phyloP scores from a whole-genome alignment of 2,329 filamentous ascomycete species.

The Sclerotinia minor region DNA sequence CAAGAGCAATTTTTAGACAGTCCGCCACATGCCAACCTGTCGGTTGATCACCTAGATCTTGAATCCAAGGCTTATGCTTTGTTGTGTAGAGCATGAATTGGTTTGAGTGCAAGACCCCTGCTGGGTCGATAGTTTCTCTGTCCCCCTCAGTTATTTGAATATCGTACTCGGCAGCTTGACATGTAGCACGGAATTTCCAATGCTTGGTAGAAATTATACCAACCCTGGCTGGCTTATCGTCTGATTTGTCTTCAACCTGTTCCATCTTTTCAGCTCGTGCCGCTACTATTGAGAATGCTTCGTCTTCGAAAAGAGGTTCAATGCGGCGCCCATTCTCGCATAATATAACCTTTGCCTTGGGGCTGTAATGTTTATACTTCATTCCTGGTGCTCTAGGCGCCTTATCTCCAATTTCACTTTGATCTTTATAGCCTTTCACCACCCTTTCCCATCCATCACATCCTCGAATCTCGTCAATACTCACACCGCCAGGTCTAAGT shows the following conservation, averaged over 20 bases:
- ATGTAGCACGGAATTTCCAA: neutral
- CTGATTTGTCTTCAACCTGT: constrained; percentile 26
- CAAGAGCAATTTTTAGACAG: constrained; percentile 69
- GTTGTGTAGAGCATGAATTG: constrained; percentile 9
- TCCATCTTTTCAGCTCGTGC: constrained; percentile 22
- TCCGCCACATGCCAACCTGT: constrained; percentile 29
- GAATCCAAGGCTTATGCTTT: constrained; percentile 4
- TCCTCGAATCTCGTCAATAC: constrained; percentile 72
- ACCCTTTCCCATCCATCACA: constrained; percentile 82
- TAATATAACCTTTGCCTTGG: constrained; percentile 79
- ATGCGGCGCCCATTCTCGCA: constrained; percentile 60
- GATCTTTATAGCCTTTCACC: constrained; percentile 75
- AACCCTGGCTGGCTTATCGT: constrained; percentile 32
- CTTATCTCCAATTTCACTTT: constrained; percentile 62
- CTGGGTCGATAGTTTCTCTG: no score
- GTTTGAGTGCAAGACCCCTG: neutral
- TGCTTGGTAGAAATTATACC: constrained; percentile 42
- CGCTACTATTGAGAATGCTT: constrained; percentile 22
- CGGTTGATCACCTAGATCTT: neutral
- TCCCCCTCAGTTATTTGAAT: neutral
- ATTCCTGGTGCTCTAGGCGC: constrained; percentile 87
- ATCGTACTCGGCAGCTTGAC: neutral
- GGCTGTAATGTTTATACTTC: constrained; percentile 99
- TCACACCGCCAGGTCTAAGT: constrained; percentile 82
- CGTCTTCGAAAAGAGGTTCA: constrained; percentile 4